These are phyloP conservation scores for Fusarium sororula DNA, from an alignment of 2,329 filamentous ascomycete genomes.

Conservation along the genomic window DNA sequence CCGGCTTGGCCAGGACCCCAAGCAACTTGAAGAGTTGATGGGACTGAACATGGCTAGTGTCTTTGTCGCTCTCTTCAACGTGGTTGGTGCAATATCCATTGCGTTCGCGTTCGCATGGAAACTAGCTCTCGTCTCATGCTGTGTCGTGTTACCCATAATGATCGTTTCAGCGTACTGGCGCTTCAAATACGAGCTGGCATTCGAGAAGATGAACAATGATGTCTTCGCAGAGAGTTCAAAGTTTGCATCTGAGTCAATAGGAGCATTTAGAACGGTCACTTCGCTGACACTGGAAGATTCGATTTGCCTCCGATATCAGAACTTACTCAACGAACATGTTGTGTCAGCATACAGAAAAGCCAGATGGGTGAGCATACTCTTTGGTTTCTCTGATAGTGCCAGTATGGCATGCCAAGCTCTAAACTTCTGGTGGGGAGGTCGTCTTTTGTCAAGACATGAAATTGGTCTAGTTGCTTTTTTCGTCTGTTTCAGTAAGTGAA, in stretches of 20 bases:
- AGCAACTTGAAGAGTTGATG: constrained; percentile 69
- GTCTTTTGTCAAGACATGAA: constrained; percentile 63
- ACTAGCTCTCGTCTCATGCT: constrained; percentile 72
- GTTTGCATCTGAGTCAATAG: constrained; percentile 78
- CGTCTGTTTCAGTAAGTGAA: constrained; percentile 60
- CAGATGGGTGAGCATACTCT: constrained; percentile 69
- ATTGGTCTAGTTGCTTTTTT: constrained; percentile 59
- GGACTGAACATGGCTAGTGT: constrained; percentile 71
- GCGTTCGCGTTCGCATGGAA: constrained; percentile 82
- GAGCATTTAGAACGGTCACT: constrained; percentile 77
- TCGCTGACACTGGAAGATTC: constrained; percentile 74
- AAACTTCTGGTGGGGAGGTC: constrained; percentile 73
- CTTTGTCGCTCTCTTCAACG: constrained; percentile 69
- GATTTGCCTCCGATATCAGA: constrained; percentile 69
- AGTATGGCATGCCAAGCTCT: constrained; percentile 70
- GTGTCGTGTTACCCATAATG: constrained; percentile 65
- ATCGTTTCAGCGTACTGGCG: constrained; percentile 60
- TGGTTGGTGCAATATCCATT: constrained; percentile 72
- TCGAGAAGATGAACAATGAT: constrained; percentile 72
- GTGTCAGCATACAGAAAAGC: constrained; percentile 67
- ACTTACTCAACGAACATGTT: constrained; percentile 68
- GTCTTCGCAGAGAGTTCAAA: constrained; percentile 78
- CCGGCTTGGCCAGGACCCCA: constrained; percentile 64
- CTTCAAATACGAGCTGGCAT: constrained; percentile 69
- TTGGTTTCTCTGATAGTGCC: constrained; percentile 75